Percentiles rank a stretch among this genome's conserved stretches.
Evolutionary conservation across 306 rosid species (phyloP).

Genomic region (Ochetophila trinervis): DNA sequence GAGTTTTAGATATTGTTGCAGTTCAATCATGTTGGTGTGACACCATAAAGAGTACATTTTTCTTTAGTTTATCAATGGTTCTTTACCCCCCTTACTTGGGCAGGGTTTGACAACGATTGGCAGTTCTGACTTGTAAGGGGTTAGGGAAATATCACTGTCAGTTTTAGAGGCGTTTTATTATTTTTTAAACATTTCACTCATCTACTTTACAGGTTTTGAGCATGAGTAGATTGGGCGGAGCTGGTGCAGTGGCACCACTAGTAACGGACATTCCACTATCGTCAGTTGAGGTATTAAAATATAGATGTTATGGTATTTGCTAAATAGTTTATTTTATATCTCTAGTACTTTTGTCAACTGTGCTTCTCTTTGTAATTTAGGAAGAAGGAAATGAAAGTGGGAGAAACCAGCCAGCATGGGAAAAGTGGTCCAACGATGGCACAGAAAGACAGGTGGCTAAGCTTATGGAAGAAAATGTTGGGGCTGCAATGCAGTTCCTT

Average conservation of each 20-base stretch:
- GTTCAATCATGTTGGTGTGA: neutral
- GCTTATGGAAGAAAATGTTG: slow-evolving; percentile 95
- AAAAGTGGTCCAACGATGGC: slow-evolving; percentile 91
- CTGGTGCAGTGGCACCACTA: slow-evolving; percentile 96
- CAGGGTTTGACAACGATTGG: neutral
- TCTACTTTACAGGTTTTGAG: slow-evolving; percentile 78
- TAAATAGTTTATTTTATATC: slow-evolving; percentile 1
- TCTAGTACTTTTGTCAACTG: slow-evolving; percentile 1
- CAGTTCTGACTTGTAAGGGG: slow-evolving; percentile 14
- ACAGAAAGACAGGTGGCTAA: slow-evolving; percentile 86
- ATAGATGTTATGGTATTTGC: neutral
- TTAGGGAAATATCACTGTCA: slow-evolving; percentile 4
- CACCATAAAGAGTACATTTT: neutral
- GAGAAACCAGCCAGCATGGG: slow-evolving; percentile 91
- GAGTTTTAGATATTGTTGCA: neutral
- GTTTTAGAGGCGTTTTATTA: slow-evolving; percentile 2
- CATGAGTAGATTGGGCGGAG: slow-evolving; percentile 99
- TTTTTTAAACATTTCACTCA: slow-evolving; percentile 11
- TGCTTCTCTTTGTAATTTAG: slow-evolving; percentile 30
- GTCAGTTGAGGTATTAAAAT: slow-evolving; percentile 72
- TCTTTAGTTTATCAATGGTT: neutral
- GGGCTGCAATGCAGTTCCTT: slow-evolving; percentile 94
- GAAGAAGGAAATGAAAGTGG: slow-evolving; percentile 83
- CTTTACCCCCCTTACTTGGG: neutral
- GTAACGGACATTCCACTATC: slow-evolving; percentile 90